Evolutionary conservation across 2,329 filamentous ascomycete species (phyloP), one percentile per base, ranked within the genome.

Genomic region (Xylariaceae sp.): DNA sequence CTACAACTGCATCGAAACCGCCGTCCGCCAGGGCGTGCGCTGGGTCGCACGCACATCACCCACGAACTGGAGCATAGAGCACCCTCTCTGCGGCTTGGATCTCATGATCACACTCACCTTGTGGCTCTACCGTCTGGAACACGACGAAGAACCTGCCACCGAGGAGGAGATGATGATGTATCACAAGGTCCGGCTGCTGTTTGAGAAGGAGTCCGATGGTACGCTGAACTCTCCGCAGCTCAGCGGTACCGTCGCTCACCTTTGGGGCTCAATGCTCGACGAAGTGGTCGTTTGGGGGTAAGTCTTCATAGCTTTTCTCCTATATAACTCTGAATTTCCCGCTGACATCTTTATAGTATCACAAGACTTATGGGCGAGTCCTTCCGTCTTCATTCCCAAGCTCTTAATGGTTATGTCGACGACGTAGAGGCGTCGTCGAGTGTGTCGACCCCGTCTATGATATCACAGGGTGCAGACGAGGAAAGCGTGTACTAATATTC

Each of bases 251-350:
- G 93, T 99, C 49, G 92, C 93, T 64, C 87, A 90, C 69, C 85
- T 97, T 51, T 99, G 94, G 94, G 94, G 93, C 69, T 93, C 91
- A 65, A 97, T 97, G 88, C 87, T 97, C 65, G 94, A 97, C 73
- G 94, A 97, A 77, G 94, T 97, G 64, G 93, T 97, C 67, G 94
- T 99, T 62, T 97, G 94, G 94, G 94, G 94, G 92, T 96, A 88
- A 85, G 92, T 89, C 18, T 23, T 89, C 17, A 18, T 18, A 18
- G 17, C 17, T 18, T 44, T 13, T 47, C 10, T 18, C 45, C 37
- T 4, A 39, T 1, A 4, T 7, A 11, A 17, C 18, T 11, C 49
- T 35, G 44, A 13, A 96, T 56, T 94, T 96, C 88, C 54, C n/a
- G 66, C 82, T 85, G 79, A 86, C 75, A 39, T 55, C 5, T 52